Evolutionary conservation across 2,329 filamentous ascomycete genomes (phyloP).

Genomic region (Clathrospora elynae): DNA sequence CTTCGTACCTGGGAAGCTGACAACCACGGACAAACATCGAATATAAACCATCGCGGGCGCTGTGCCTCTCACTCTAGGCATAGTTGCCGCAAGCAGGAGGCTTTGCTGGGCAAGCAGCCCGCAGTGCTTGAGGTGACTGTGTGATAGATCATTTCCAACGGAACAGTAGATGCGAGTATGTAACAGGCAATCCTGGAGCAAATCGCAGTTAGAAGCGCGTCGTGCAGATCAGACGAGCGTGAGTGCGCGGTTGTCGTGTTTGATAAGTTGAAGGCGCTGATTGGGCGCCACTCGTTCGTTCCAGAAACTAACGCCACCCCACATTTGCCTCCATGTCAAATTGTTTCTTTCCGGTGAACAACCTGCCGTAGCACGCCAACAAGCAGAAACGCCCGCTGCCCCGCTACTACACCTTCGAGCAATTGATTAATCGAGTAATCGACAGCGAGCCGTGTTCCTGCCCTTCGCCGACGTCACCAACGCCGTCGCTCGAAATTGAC

Average conservation of each 20-base stretch:
- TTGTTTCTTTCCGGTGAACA: conserved; percentile 24
- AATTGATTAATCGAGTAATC: conserved; percentile 4
- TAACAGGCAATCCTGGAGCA: conserved; percentile 37
- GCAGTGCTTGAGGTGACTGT: conserved; percentile 25
- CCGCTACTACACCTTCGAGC: conserved; percentile 21
- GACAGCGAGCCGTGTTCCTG: conserved; percentile 22
- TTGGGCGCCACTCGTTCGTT: conserved; percentile 26
- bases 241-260: conserved; percentile 14
- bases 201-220: conserved; percentile 31
- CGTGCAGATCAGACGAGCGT: conserved; percentile 24
- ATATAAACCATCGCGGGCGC: conserved; percentile 14
- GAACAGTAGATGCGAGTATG: conserved; percentile 31
- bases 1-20: conserved; percentile 7
- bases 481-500: conserved; percentile 27
- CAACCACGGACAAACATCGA: conserved; percentile 3
- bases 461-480: conserved; percentile 22
- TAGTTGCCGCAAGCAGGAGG: conserved; percentile 24
- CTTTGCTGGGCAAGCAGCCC: conserved; percentile 18
- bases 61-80: conserved; percentile 23
- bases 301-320: conserved; percentile 26
- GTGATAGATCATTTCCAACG: conserved; percentile 23
- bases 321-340: conserved; percentile 26
- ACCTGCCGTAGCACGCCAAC: conserved; percentile 29
- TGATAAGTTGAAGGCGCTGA: conserved; percentile 17
- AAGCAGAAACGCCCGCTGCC: conserved; percentile 26